A percentile compares a stretch with the other conserved stretches of the same genome.
phyloP scores from a whole-genome alignment of 2,329 filamentous ascomycete genomes.

The Botrytis cinerea region DNA sequence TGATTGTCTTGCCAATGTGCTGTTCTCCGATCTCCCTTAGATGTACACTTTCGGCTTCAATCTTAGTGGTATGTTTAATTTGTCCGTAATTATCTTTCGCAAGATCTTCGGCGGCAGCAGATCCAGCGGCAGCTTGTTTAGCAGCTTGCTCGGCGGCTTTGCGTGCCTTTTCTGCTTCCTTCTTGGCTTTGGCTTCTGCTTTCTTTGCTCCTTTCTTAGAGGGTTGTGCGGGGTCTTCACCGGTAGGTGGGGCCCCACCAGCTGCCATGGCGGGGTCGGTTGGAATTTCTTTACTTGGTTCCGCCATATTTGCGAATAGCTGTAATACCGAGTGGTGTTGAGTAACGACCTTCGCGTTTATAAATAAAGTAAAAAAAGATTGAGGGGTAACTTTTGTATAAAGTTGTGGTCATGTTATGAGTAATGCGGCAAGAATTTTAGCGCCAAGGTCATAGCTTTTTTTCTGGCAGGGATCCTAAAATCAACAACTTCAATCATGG shows the following conservation, averaged over 20 bases:
- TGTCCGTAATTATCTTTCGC: slow-evolving; percentile 81
- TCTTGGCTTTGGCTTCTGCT: slow-evolving; percentile 81
- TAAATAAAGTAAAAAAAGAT: slow-evolving; percentile 11
- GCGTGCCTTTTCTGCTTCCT: slow-evolving; percentile 78
- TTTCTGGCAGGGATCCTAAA: slow-evolving; percentile 9
- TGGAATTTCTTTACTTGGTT: slow-evolving; percentile 30
- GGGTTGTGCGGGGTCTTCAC: slow-evolving; percentile 27
- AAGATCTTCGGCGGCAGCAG: slow-evolving; percentile 62
- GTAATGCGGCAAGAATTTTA: slow-evolving; percentile 24
- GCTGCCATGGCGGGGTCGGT: slow-evolving; percentile 26
- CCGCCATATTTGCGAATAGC: slow-evolving; percentile 25
- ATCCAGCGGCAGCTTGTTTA: slow-evolving; percentile 65
- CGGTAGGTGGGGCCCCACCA: slow-evolving; percentile 12
- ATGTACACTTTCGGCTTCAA: slow-evolving; percentile 56
- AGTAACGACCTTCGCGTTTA: not conserved
- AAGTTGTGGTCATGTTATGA: slow-evolving; percentile 15
- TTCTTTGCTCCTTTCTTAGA: slow-evolving; percentile 86
- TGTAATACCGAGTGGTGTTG: not conserved
- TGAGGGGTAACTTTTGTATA: slow-evolving; percentile 23
- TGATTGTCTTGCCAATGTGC: slow-evolving; percentile 69
- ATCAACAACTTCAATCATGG: not conserved
- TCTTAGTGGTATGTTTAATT: slow-evolving; percentile 58
- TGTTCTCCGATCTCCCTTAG: slow-evolving; percentile 65
- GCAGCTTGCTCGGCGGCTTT: slow-evolving; percentile 74
- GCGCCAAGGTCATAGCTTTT: slow-evolving; percentile 17